Evolutionary conservation across 257 asterid genomes (phyloP).

Genomic region (Buddleja alternifolia): DNA sequence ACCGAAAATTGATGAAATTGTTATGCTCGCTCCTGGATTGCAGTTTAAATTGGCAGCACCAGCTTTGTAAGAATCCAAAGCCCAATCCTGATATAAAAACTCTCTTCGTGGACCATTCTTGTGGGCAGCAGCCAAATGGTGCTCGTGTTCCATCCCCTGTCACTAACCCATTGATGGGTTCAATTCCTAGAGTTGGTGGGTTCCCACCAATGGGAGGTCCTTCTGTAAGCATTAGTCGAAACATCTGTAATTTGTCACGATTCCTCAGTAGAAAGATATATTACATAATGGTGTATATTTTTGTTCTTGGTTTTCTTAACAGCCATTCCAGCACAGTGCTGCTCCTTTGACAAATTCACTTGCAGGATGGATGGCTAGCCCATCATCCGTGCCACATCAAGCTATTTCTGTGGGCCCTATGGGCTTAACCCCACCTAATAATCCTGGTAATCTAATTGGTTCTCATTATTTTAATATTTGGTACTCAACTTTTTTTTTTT

Average conservation of each 20-base stretch:
- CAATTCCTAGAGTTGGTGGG: slow-evolving; percentile 49
- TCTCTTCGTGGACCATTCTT: slow-evolving; percentile 61
- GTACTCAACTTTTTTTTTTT: background rate
- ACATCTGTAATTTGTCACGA: background rate
- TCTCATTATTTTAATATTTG: background rate
- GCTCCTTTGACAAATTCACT: slow-evolving; percentile 41
- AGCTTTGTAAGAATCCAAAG: slow-evolving; percentile 62
- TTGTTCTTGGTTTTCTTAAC: slow-evolving; percentile 22
- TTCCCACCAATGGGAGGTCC: slow-evolving; percentile 53
- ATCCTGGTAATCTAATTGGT: slow-evolving; percentile 44
- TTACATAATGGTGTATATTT: slow-evolving; percentile 3
- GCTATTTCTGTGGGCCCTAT: slow-evolving; percentile 47
- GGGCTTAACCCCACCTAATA: slow-evolving; percentile 48
- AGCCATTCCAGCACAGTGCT: slow-evolving; percentile 53
- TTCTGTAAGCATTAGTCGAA: slow-evolving; percentile 44
- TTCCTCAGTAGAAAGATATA: slow-evolving; percentile 6
- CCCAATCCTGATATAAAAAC: slow-evolving; percentile 61
- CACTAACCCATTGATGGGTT: slow-evolving; percentile 41
- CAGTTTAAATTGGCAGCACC: slow-evolving; percentile 79
- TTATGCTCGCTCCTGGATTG: slow-evolving; percentile 19
- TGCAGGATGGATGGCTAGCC: slow-evolving; percentile 59
- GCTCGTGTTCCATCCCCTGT: slow-evolving; percentile 51
- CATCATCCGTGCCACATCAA: slow-evolving; percentile 49
- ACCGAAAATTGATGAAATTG: background rate
- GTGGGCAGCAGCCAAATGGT: slow-evolving; percentile 47